phyloP scores from a whole-genome alignment of 2,329 filamentous ascomycete species.

The Fusarium hainanense region DNA sequence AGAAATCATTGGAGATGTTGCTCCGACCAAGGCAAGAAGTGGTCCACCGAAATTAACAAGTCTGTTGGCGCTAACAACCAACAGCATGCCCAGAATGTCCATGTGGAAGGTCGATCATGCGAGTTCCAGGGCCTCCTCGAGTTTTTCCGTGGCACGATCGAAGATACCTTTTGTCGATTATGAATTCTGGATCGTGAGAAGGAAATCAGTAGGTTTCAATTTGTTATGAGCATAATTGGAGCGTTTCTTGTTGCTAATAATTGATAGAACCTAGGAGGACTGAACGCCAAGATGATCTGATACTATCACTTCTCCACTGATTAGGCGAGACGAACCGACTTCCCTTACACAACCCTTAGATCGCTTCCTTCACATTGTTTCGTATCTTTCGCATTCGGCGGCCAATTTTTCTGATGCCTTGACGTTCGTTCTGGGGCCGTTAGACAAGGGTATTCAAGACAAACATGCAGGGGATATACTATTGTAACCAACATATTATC shows the following conservation, averaged over 20 bases:
- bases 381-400: background rate
- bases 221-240: too few species aligned
- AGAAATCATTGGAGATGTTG: background rate
- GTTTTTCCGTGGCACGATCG: background rate
- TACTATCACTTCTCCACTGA: background rate
- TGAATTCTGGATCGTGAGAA: background rate
- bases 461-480: background rate
- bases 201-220: too few species aligned
- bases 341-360: background rate
- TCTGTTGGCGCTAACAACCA: slow-evolving; percentile 3
- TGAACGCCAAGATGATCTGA: background rate
- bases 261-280: background rate
- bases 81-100: background rate
- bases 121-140: background rate
- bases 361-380: background rate
- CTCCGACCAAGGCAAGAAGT: background rate
- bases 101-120: background rate
- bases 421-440: too few species aligned
- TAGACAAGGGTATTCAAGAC: background rate
- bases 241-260: background rate
- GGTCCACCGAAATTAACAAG: background rate
- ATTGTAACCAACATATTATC: background rate
- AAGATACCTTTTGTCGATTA: background rate
- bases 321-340: background rate
- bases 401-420: background rate